Base-by-base conservation (phyloP, 176 grass and related monocot species). In the Hsuehochloa calcarea region DNA sequence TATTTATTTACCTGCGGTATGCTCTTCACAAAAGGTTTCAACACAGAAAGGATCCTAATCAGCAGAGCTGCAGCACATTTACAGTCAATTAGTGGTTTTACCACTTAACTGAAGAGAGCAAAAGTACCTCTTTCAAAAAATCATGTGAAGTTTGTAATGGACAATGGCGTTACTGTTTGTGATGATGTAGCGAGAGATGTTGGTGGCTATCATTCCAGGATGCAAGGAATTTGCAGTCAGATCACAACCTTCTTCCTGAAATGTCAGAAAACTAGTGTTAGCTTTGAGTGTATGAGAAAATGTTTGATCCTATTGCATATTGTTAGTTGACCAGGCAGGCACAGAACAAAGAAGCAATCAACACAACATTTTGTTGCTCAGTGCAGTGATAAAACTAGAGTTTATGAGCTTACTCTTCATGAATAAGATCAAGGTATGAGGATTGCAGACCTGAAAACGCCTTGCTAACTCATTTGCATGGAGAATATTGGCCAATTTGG, bases 191-290 rank as follows among this genome's bases (percentile, higher is more conserved):
- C 91, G 87, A 70, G 4, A 22, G 37, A 97, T 82, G 68, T 97
- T 95, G 11, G 92, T 95, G 44, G 38, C 1, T 38, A 97, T 91
- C 43, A 92, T 0, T 85, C 87, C 95, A 80, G 92, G 95, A 73
- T 97, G 95, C 83, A 97, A 65, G 11, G 92, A 91, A 87, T 97
- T 97, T 15, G 81, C 91, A 59, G 89, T 97, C 61, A 97, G 79
- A 34, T 93, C 86, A 43, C 84, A 95, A 82, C 89, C 95, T 82
- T 97, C 87, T 88, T 95, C 95, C 95, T 95, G 70, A 50, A 84
- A 31, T 65, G 44, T 29, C 51, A 83, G 9, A n/a, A 73, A 55
- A 49, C 68, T 55, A 59, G 2, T 17, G 38, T 87, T 83, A 68
- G 40, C 55, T 44, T 65, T 25, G 2, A 86, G 4, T 9, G 34